Conservation (phyloP, 306 rosid genomes). For the Cicer yamashitae region DNA sequence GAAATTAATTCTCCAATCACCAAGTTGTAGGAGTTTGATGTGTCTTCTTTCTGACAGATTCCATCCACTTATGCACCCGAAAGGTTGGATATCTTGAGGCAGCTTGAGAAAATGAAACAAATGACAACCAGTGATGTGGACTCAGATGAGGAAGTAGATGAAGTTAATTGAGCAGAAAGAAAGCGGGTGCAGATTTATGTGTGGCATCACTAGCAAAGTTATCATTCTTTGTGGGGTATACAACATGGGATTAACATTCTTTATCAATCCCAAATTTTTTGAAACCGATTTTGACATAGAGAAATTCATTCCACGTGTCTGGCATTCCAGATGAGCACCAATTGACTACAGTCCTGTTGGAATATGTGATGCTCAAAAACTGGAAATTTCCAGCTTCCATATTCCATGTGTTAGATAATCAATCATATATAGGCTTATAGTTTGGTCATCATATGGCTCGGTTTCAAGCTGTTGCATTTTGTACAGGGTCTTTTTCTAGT, state of each 20-base stretch:
- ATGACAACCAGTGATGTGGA: slow-evolving; percentile 61
- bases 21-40: slow-evolving; percentile 7
- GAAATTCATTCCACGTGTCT: slow-evolving; percentile 90
- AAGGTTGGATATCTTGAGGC: slow-evolving; percentile 93
- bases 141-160: slow-evolving; percentile 60
- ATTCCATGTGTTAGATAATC: slow-evolving; percentile 64
- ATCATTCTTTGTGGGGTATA: slow-evolving; percentile 45
- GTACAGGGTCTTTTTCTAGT: slow-evolving; percentile 61
- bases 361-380: slow-evolving; percentile 81
- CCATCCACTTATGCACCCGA: slow-evolving; percentile 93
- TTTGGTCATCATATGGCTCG: slow-evolving; percentile 59
- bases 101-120: slow-evolving; percentile 91
- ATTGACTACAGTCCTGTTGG: slow-evolving; percentile 86
- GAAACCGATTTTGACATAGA: slow-evolving; percentile 68
- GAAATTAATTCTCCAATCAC: slow-evolving; percentile 24
- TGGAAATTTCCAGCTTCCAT: slow-evolving; percentile 60
- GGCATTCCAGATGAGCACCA: slow-evolving; percentile 98
- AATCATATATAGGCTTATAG: slow-evolving; percentile 52
- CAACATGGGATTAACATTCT: slow-evolving; percentile 25
- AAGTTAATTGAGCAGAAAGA: slow-evolving; percentile 54
- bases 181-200: slow-evolving; percentile 47
- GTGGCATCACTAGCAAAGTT: slow-evolving; percentile 43
- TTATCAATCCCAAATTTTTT: slow-evolving; percentile 57
- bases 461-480: slow-evolving; percentile 48
- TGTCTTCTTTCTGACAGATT: slow-evolving; percentile 65